Percentiles rank a stretch among this genome's conserved stretches.
Evolutionary conservation across 164 flowering plant species (phyloP).

Genomic region (Santalum album): DNA sequence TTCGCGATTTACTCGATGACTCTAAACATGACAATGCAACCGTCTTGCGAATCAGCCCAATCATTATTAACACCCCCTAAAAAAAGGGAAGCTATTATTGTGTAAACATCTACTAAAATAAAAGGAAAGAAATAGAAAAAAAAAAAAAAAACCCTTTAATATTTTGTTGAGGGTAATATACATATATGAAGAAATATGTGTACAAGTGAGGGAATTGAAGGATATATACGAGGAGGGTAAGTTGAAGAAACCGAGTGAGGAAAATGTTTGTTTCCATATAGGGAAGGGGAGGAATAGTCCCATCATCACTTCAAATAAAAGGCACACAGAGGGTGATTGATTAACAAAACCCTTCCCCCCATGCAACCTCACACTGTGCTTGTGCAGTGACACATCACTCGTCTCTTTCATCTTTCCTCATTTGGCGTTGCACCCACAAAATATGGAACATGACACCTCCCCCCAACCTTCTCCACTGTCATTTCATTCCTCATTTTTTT

Average conservation of each 20-base stretch:
- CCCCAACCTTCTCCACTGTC: background rate
- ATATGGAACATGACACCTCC: background rate
- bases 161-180: too few relatives aligned
- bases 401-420: background rate
- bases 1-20: too few relatives aligned
- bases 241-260: background rate
- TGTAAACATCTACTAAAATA: too few relatives aligned
- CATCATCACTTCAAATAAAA: background rate
- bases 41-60: too few relatives aligned
- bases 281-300: background rate
- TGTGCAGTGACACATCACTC: background rate
- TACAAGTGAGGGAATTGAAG: background rate
- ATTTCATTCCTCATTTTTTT: background rate
- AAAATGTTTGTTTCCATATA: background rate
- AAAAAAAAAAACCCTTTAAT: too few relatives aligned
- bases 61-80: too few relatives aligned
- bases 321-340: background rate
- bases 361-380: background rate
- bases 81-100: too few relatives aligned
- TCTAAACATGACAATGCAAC: too few relatives aligned
- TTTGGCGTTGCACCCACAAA: background rate
- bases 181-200: too few relatives aligned
- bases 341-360: background rate
- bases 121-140: too few relatives aligned
- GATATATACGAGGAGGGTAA: background rate